Base-by-base conservation (phyloP, 768 basidiomycete genomes). In the Postia placenta region DNA sequence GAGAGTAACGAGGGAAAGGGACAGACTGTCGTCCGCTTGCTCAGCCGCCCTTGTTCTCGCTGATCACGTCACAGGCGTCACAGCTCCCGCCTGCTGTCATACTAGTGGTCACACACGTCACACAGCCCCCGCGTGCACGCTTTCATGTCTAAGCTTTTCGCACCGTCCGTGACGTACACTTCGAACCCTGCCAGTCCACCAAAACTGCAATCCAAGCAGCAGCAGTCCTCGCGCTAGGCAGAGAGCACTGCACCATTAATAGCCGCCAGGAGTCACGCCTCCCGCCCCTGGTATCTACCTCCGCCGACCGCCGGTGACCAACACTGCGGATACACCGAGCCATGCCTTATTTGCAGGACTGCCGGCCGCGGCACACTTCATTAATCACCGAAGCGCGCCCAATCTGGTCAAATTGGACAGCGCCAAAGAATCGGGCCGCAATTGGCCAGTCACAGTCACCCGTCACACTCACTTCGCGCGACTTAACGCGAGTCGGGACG, bases 41-140 rank as follows among this genome's bases (percentile, higher is more conserved):
- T 46, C 45, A 46, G 45, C 45, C 45, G 45, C 45, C 45, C 33
- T 46, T 46, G 45, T 46, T 46, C 45, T 35, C 24, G 3, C 17
- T 26, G 24, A 25, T 15, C 42, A 44, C 28, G 22, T 23, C 42
- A 17, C 11, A n/a, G 19, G 24, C 25, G 42, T 44, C 24, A 44
- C 42, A 20, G 24, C n/a, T n/a, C 24, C 20, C 19, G 19, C 19
- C 42, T 42, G 19, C 42, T 42, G 42, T 44, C 42, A 22, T 11
- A 7, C 11, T 22, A 44, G 15, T 23, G 11, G 42, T 44, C 42
- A 44, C 42, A 5, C 42, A 6, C 24, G 4, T 25, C 11, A 7
- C 39, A 12, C 39, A 40, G 11, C 24, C 25, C 23, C 42, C 25
- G 11, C 23, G 9, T 5, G 42, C 39, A n/a, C 20, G 7, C 39